Evolutionary conservation across 2,329 filamentous ascomycete genomes (phyloP).

Genomic region (Botryotinia convoluta): DNA sequence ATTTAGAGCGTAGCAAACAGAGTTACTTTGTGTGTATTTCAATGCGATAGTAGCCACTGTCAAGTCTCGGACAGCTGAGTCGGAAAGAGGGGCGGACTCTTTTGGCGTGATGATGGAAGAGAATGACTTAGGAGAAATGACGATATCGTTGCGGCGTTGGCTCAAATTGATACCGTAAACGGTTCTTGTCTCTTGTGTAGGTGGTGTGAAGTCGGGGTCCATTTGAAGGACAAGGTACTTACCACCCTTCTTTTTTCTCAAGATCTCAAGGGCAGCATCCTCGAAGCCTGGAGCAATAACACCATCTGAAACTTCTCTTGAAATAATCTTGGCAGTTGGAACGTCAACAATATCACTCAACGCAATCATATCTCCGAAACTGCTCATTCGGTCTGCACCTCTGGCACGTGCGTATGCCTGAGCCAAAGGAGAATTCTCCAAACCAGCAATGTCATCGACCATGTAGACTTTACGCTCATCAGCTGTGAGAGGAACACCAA

Average conservation of each 20-base stretch:
- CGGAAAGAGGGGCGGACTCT: constrained; percentile 67
- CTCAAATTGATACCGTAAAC: constrained; percentile 86
- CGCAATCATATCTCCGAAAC: constrained; percentile 94
- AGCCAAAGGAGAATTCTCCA: constrained; percentile 81
- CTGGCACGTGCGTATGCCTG: constrained; percentile 95
- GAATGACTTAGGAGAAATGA: constrained; percentile 84
- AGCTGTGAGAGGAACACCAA: constrained; percentile 80
- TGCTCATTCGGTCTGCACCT: constrained; percentile 97
- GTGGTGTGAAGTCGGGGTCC: constrained; percentile 81
- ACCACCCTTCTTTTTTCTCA: constrained; percentile 97
- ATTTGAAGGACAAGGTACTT: constrained; percentile 96
- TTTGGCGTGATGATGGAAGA: constrained; percentile 83
- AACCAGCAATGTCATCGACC: constrained; percentile 88
- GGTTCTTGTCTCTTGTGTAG: constrained; percentile 71
- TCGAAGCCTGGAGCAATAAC: constrained; percentile 89
- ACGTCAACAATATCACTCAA: constrained; percentile 88
- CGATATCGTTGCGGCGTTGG: constrained; percentile 90
- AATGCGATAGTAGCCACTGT: constrained; percentile 94
- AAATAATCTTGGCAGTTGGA: constrained; percentile 94
- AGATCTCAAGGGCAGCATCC: constrained; percentile 80
- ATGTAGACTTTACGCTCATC: constrained; percentile 98
- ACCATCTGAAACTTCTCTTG: constrained; percentile 95
- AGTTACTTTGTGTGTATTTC: constrained; percentile 99
- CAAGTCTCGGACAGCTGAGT: constrained; percentile 81
- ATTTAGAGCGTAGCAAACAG: constrained; percentile 93